These are phyloP conservation scores for Leccinum insigne DNA, from an alignment of 1,284 basidiomycete genomes.

Conservation along the genomic window DNA sequence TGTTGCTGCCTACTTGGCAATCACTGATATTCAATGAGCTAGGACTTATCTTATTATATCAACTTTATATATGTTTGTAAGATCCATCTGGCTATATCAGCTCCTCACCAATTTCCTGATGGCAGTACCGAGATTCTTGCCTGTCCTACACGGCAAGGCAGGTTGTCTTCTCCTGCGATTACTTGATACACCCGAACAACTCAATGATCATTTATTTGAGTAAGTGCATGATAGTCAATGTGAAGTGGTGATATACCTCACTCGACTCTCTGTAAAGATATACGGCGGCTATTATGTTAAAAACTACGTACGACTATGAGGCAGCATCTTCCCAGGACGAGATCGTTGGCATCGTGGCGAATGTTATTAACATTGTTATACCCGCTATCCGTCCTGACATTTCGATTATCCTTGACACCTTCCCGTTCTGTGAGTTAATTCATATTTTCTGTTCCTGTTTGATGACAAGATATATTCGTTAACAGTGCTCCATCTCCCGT, in stretches of 20 bases:
- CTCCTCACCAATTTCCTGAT: no score
- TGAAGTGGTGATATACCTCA: background rate
- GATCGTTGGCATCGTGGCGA: background rate
- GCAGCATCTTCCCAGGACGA: slow-evolving; percentile 10
- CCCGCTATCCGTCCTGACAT: slow-evolving; percentile 7
- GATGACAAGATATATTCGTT: background rate
- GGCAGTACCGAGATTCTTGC: slow-evolving; percentile 5
- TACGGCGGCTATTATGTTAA: slow-evolving; percentile 6
- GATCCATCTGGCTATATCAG: no score
- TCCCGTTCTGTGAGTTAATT: slow-evolving; percentile 5
- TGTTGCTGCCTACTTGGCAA: background rate
- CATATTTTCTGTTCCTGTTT: background rate
- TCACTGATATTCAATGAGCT: no score
- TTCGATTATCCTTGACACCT: background rate
- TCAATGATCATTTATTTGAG: slow-evolving; percentile 15
- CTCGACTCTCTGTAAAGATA: background rate
- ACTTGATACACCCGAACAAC: slow-evolving; percentile 6
- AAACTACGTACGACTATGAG: slow-evolving; percentile 20
- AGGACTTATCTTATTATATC: no score
- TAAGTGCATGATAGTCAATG: background rate
- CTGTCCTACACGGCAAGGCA: slow-evolving; percentile 12
- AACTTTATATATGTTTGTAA: no score
- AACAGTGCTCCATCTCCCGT: slow-evolving; percentile 13
- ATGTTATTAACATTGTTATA: background rate
- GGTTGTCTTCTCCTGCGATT: slow-evolving; percentile 13